Base-by-base conservation (phyloP, 1,139 yeast genomes). In the Pichia sp. region DNA sequence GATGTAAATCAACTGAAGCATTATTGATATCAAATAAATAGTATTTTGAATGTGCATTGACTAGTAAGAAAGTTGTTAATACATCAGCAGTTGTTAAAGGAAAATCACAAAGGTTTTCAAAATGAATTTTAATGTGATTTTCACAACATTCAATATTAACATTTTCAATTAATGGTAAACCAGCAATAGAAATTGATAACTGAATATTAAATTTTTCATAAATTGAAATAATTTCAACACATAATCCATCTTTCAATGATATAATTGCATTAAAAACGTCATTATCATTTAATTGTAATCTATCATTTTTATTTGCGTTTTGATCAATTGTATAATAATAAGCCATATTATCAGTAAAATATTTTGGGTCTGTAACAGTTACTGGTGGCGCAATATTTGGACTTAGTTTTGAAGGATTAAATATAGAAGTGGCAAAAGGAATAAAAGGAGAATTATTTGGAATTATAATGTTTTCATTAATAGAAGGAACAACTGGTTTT, bases 401-500 rank as follows among this genome's bases (percentile, higher is more conserved):
- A 6, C 16, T 16, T 16, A 16, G 16, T 16, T 16, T 16, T 16
- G 16, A 16, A 16, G 16, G 16, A 16, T 16, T 16, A 16, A 16
- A 16, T 16, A 16, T 16, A 16, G 16, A 16, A 16, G 16, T 16
- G 16, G 16, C 16, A 16, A 16, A 16, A 16, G 16, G 16, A 16
- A 16, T 16, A 16, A 16, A 16, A 16, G 16, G 16, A 16, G 16
- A 16, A 16, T 16, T 16, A 16, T 16, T 16, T 16, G 16, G 16
- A 16, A 16, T 16, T 16, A 16, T 16, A 16, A 16, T 16, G 16
- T 16, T 16, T 16, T 16, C 16, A 16, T 16, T 5, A 32, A 22
- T 32, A 4, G 5, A 22, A 32, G 5, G 5, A 23, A 32, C 6
- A 2, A 29, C 5, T 12, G 57, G 53, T 16, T 39, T 38, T 35